Base-by-base conservation (phyloP, 2,329 filamentous ascomycete species). In the Aspergillus ibericus region DNA sequence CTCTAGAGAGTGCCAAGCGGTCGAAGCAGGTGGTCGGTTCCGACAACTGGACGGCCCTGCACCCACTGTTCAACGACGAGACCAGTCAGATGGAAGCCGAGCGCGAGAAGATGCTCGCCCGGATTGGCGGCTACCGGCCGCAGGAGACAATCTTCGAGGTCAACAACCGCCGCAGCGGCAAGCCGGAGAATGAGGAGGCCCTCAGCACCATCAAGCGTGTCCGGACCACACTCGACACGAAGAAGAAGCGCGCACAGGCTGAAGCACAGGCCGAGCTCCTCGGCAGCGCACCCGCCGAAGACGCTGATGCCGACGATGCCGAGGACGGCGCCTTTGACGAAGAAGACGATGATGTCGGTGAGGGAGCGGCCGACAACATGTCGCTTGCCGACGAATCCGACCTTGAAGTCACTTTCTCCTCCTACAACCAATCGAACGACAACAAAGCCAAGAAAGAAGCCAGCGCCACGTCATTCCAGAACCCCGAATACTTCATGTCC, bases 81-180 rank as follows among this genome's bases (percentile, higher is more conserved):
- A 62, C 68, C 13, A 84, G 83, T 56, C 80, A 84, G 34, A 77
- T 84, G 27, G 90, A 93, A 69, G 83, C 86, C 59, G 88, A 91
- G 50, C 85, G 93, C 32, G 87, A 92, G 50, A 87, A 89, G 52
- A 96, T 99, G 91, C 81, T 99, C 29, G 91, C 92, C 32, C 86
- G 88, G 59, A 91, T 99, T 58, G 93, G 91, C 68, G 89, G 89
- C 1, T 99, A 95, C 78, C 86, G 91, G 66, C 95, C 96, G 0
- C 83, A 88, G 44, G 95, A 99, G 76, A 98, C 93, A 0, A 91
- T 99, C n/a, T 99, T 99, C 67, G 95, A 99, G 75, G 88, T 97
- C 62, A 90, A 90, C 63, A 90, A 90, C 6, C 86, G 88, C 66
- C 85, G 88, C 60, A 89, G 87, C 38, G 88, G 90, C 64, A 82